These are phyloP conservation scores for Fusarium nanum DNA, from an alignment of 2,329 filamentous ascomycete species.

Conservation along the genomic window DNA sequence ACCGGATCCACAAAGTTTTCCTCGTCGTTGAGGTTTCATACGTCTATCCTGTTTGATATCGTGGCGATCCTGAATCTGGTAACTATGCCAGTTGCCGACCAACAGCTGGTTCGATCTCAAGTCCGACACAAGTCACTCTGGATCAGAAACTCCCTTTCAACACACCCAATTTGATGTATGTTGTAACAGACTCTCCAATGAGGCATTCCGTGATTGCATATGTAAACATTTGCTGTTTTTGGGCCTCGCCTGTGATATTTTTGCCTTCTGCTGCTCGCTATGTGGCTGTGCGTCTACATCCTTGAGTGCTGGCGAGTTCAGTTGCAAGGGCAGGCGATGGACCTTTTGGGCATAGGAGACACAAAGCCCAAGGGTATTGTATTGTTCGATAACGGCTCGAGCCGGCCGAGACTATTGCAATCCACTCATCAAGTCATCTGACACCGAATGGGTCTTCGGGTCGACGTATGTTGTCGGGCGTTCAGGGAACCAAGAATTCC, in stretches of 20 bases:
- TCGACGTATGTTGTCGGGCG: background rate
- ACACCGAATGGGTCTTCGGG: background rate
- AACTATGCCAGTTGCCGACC: background rate
- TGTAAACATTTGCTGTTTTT: background rate
- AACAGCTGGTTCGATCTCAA: conserved; percentile 11
- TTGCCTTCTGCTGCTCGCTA: conserved; percentile 5
- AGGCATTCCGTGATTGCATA: background rate
- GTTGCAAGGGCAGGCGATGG: background rate
- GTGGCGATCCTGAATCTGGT: conserved; percentile 12
- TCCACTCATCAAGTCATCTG: conserved; percentile 11
- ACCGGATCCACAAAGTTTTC: conserved; percentile 13
- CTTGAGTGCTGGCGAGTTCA: background rate
- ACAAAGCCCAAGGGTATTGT: background rate
- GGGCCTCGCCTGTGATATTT: background rate
- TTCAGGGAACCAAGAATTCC: background rate
- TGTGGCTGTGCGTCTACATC: background rate
- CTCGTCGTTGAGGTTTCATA: background rate
- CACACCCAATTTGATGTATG: background rate
- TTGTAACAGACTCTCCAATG: conserved; percentile 11
- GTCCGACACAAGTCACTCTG: conserved; percentile 12
- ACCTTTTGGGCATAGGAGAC: background rate
- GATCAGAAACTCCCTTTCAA: background rate
- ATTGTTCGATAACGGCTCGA: conserved; percentile 10
- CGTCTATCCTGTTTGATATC: background rate
- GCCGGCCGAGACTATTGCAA: conserved; percentile 15